Evolutionary conservation across 805 yeast species (phyloP), one percentile per base, ranked within the genome.

Genomic region (Candida morakotiae): DNA sequence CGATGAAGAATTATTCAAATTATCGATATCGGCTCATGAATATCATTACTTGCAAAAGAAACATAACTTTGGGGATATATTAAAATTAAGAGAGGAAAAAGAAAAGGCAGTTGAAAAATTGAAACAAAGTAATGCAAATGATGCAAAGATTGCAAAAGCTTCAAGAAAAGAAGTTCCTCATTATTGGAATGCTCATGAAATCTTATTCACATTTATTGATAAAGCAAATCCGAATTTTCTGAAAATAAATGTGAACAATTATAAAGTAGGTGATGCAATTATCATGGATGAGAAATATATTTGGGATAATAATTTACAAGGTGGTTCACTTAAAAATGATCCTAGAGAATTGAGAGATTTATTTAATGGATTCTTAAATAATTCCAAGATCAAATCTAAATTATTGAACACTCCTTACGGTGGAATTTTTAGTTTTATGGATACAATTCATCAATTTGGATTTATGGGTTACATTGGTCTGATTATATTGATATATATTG

Each of bases 191-290:
- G 56, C 63, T 39, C 56, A 63, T 47, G 60, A 69, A 35, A 63
- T 70, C 26, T 43, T 74, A 31, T 54, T 75, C 38, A 66, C 77
- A 0, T 80, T 67, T 45, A 44, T 81, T 9, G 87, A 83, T 49
- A 45, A 77, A 14, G 52, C 68, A 2, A 59, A 64, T 14, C 3
- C 26, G 5, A 45, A 55, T 3, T 46, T 67, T 9, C 52, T 68
- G 4, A 59, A 62, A 10, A 52, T 63, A 21, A 52, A 64, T 27
- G 44, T 56, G 1, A 47, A 52, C n/a, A 38, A 49, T 0, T 69
- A 62, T 43, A 42, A 55, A 8, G 52, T 60, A 2, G 91, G 89
- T 5, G 86, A 83, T 52, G 63, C 76, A 0, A 49, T 84, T 1
- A 55, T 84, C 2, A 57, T 81, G 2, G 69, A 73, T 62, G 53